Base-by-base conservation (phyloP, 1,139 yeast species). In the Oligophagozyma castellii region DNA sequence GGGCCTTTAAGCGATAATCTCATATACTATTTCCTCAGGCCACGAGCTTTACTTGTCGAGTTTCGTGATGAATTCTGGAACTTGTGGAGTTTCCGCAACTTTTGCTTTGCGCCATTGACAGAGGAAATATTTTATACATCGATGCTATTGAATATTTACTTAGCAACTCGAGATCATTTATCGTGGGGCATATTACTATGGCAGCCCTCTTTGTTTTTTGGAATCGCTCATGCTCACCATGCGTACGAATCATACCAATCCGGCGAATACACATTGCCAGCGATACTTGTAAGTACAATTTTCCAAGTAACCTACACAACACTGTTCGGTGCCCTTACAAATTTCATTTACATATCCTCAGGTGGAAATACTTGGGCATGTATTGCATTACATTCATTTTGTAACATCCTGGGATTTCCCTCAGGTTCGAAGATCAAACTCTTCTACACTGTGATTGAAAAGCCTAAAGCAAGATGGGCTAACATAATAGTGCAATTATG, bases 181-280 rank as follows among this genome's bases (percentile, higher is more conserved):
- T 7, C 8, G 15, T 34, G 47, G 11, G 37, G 58, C 18, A 34
- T 48, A 10, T 45, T 62, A 20, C 46, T 70, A 2, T 45, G 53
- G 29, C 51, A 55, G 16, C 65, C 86, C 2, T 94, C 95, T 0
- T 45, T 75, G 13, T 65, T 74, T 38, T 89, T 89, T 58, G 94
- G 95, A 1, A 46, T 81, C n/a, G 95, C 96, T 0, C 99, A 89
- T 54, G 35, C 79, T 12, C 95, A 89, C 49, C 96, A 89, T 52
- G 93, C 74, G 1, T 65, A 63, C 40, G 80, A 73, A 35, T 44
- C 70, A 30, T 61, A 59, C 35, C 43, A 51, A 5, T 51, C 39
- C 16, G 58, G 48, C 4, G 48, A 34, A 33, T 37, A 35, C 16
- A 28, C 59, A 0, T 4, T 55, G 2, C 26, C 40, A 1, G 46